These are phyloP conservation scores for Boletus coccyginus DNA, from an alignment of 768 basidiomycete genomes.

Conservation along the genomic window DNA sequence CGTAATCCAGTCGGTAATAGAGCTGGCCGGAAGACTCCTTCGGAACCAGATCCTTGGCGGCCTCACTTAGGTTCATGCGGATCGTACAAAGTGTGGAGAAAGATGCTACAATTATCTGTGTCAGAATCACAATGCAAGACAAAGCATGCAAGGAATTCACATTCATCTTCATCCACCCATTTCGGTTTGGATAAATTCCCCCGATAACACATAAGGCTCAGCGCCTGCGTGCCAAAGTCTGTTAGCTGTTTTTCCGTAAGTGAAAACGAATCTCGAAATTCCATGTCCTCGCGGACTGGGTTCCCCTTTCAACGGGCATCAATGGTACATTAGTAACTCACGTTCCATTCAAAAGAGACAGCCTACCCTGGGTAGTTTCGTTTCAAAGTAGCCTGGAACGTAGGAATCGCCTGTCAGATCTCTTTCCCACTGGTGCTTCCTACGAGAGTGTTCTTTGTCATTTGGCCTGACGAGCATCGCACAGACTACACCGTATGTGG, in stretches of 20 bases:
- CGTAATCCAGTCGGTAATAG: conserved; percentile 14
- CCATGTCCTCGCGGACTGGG: conserved; percentile 2
- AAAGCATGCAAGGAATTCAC: background rate
- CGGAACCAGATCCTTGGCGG: background rate
- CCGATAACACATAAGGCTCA: conserved; percentile 8
- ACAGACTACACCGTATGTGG: background rate
- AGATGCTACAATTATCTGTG: background rate
- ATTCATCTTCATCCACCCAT: conserved; percentile 16
- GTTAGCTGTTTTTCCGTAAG: background rate
- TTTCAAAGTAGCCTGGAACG: conserved; percentile 15
- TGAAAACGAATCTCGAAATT: conserved; percentile 10
- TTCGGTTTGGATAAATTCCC: conserved; percentile 5
- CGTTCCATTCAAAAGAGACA: background rate
- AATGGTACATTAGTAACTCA: background rate
- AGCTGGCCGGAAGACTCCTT: background rate
- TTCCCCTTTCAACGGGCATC: background rate
- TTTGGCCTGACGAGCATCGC: background rate
- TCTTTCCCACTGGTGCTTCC: conserved; percentile 7
- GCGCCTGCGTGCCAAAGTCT: conserved; percentile 2
- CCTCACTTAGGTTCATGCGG: background rate
- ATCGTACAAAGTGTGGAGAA: conserved; percentile 8
- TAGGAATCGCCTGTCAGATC: conserved; percentile 4
- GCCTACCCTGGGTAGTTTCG: conserved; percentile 8
- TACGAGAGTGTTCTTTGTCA: conserved; percentile 1
- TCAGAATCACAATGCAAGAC: background rate